These are phyloP conservation scores for Dorcoceras hygrometricum DNA, from an alignment of 257 asterid genomes.

Conservation along the genomic window DNA sequence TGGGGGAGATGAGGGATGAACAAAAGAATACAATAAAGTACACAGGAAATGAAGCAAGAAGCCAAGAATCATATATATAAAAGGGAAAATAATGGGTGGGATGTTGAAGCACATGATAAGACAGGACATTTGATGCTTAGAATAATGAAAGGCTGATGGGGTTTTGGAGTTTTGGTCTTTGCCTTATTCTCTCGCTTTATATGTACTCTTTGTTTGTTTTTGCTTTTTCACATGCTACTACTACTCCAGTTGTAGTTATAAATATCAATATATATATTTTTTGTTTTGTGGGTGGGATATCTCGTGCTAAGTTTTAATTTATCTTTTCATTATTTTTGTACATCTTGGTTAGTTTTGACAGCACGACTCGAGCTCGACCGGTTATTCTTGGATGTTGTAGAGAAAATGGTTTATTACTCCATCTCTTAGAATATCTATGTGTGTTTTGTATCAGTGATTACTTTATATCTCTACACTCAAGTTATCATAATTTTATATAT, in stretches of 20 bases:
- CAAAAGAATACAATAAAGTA: not conserved
- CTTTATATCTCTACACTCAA: no score
- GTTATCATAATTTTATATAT: no score
- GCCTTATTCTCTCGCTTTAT: slow-evolving; percentile 30
- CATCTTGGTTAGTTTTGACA: not conserved
- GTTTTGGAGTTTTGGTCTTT: slow-evolving; percentile 29
- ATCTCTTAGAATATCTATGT: no score
- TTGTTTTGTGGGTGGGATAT: not conserved
- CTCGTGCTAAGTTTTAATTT: not conserved
- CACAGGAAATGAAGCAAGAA: not conserved
- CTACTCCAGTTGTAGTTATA: not conserved
- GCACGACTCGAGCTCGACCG: not conserved
- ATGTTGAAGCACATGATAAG: slow-evolving; percentile 52
- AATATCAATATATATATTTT: no score
- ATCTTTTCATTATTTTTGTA: not conserved
- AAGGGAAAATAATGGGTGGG: slow-evolving; percentile 13
- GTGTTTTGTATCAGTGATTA: no score
- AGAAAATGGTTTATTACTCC: no score
- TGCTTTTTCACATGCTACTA: not conserved
- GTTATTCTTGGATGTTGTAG: not conserved
- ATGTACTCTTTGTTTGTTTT: not conserved
- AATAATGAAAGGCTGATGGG: slow-evolving; percentile 31
- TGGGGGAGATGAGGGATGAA: slow-evolving; percentile 15
- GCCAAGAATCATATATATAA: not conserved
- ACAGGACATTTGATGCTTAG: slow-evolving; percentile 44